Evolutionary conservation across 805 yeast genomes (phyloP), one percentile per base, ranked within the genome.

Genomic region (Candida ortonii): DNA sequence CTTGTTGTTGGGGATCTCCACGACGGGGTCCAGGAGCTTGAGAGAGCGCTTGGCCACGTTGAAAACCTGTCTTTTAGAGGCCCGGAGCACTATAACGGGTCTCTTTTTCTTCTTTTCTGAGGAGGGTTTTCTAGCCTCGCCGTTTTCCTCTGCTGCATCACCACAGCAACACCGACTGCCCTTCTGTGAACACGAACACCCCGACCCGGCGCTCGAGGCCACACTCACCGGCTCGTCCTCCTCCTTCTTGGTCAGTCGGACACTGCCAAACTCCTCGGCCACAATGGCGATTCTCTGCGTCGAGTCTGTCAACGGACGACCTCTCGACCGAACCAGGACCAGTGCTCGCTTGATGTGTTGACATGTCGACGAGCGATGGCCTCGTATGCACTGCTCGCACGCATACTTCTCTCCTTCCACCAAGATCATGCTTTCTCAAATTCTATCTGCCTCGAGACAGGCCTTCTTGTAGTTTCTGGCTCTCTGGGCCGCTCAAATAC

Each of bases 311-410:
- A 74, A 67, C 0, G 96, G 97, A 29, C 97, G 64, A 1, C 97
- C 98, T 39, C 95, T 73, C n/a, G 85, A 76, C 17, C 96, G 71
- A 9, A 90, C 96, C 50, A 87, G 85, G 9, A 89, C 79, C 25
- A 90, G 65, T 16, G 93, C 86, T 29, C 96, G 69, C 33, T 73
- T 68, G 19, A 83, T 76, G 59, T 90, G 98, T 34, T 75, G 76
- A 59, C 98, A 90, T 36, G 81, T 77, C 1, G 90, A 78, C 1
- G 96, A 84, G 25, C 98, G 64, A 53, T 90, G 98, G 12, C 97
- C 97, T 27, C 96, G 67, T 16, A 93, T 86, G 54, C 98, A 90
- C 51, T 80, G 81, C 35, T 76, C 74, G 59, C 96, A 87, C 3
- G 95, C 84, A 55, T 84, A 83, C 50, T 88, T 83, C 48, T 75